Base-by-base conservation (phyloP, 2,329 filamentous ascomycete species). In the Penicillium sp. region DNA sequence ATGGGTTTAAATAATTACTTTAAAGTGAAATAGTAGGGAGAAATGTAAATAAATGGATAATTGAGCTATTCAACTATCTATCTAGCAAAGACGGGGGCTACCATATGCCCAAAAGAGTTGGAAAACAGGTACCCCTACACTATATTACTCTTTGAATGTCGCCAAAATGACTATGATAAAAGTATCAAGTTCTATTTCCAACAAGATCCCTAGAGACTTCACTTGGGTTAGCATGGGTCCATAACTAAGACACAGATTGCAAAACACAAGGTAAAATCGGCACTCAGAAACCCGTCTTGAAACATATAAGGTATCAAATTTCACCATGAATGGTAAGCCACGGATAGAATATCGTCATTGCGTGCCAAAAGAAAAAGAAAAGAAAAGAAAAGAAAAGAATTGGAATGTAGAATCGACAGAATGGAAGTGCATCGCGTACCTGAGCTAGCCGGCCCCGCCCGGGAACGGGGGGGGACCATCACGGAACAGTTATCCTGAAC, bases 261-360 rank as follows among this genome's bases (percentile, higher is more conserved):
- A 38, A 32, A 35, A 21, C 21, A 44, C 32, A 15, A 45, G 43
- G n/a, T 45, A 35, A 43, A 37, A 6, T 19, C 40, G 34, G 44
- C 54, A 50, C 46, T 59, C 57, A 59, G 57, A 59, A 54, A 59
- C 57, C 57, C 57, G 54, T 59, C 57, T 59, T 58, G 57, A 59
- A 59, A 59, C 54, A 51, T 54, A 51, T 43, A 53, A 57, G 52
- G 52, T 49, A 49, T 54, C 47, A 39, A 47, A 48, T 53, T 55
- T 58, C 56, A 54, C 49, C 53, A 57, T 53, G 49, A 49, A 34
- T 24, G 49, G 55, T 50, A 51, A 56, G 48, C 42, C 34, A 56
- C 46, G 10, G 49, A 43, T 52, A 49, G 39, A 51, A 46, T 49
- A 51, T 49, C 57, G 57, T 59, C 57, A 56, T 33, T 22, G 55